Evolutionary conservation across 2,329 filamentous ascomycete species (phyloP), one percentile per base, ranked within the genome.

Genomic region (Mariannaea sp.): DNA sequence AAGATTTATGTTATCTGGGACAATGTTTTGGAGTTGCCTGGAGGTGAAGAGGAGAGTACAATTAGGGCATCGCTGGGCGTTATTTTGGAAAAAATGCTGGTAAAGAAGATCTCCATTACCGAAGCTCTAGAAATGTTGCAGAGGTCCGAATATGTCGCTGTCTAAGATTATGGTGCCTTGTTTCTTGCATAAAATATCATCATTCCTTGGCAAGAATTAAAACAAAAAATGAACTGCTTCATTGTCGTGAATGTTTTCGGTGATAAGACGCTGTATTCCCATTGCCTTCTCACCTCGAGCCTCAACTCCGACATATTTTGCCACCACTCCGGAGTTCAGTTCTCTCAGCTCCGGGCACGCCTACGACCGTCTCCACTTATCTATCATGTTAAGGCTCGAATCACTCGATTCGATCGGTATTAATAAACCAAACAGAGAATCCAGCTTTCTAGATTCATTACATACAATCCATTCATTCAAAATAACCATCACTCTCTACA

Each of bases 1-100:
- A 71, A 73, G 9, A 68, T 77, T 44, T 77, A 68, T 59, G 71
- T 75, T 19, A 72, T 73, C 24, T 58, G 58, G 24, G 69, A 71
- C 27, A 73, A 71, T 46, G 69, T 73, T 22, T 7, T 73, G 35
- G 58, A 60, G 27, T 26, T 60, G 22, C 58, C 56, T 3, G 7
- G 50, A 7, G 43, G 42, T 2, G 32, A 56, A 2, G 46, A 32
- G 3, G 17, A 4, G 22, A 14, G 42, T 9, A 17, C 14, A 6
- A 22, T 16, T 5, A n/a, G 12, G 3, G 35, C 36, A 16, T 19
- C 29, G 13, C 26, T 47, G 13, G 22, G 30, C 14, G 2, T 20
- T 9, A 24, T 39, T 17, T 33, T 47, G 1, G n/a, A 20, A 3
- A 47, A 47, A 22, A 47, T 47, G 44, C 26, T 38, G 6, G 32